phyloP scores from a whole-genome alignment of 2,329 filamentous ascomycete species.

The Fusarium stilboides region DNA sequence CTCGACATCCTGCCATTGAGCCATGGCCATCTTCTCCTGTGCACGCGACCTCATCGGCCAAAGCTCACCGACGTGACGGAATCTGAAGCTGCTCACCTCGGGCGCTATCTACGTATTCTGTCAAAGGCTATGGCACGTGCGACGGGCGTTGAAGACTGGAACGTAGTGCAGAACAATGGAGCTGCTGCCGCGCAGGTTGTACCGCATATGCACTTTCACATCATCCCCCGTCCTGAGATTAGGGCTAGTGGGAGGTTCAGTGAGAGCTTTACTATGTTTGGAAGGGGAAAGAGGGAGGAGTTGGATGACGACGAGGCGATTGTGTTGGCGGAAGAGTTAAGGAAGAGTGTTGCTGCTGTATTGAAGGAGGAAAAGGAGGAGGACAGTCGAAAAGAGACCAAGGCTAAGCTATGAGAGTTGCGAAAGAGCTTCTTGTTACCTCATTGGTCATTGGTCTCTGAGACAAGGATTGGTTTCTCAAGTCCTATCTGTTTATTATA shows the following conservation, averaged over 20 bases:
- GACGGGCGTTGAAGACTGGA: constrained; percentile 87
- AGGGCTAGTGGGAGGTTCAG: constrained; percentile 67
- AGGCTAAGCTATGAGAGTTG: constrained; percentile 57
- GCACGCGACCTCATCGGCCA: constrained; percentile 81
- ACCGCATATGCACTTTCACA: constrained; percentile 93
- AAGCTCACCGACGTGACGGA: constrained; percentile 81
- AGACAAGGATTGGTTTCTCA: neutral
- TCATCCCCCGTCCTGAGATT: constrained; percentile 86
- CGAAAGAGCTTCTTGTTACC: constrained; percentile 14
- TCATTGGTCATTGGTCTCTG: constrained; percentile 12
- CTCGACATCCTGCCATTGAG: constrained; percentile 94
- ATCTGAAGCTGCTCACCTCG: constrained; percentile 76
- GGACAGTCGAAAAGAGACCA: constrained; percentile 38
- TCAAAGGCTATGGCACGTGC: constrained; percentile 78
- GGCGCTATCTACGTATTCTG: constrained; percentile 78
- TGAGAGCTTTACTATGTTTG: constrained; percentile 87
- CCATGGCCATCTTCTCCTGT: constrained; percentile 85
- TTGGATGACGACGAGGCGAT: constrained; percentile 82
- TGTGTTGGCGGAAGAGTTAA: constrained; percentile 69
- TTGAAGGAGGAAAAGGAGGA: constrained; percentile 57
- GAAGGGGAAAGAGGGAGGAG: constrained; percentile 79
- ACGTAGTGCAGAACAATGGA: constrained; percentile 97
- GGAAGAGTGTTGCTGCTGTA: constrained; percentile 65
- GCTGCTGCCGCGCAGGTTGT: constrained; percentile 92
- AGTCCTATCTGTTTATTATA: constrained; percentile 4